These are phyloP conservation scores for Fistulinella prunicolor DNA, from an alignment of 768 basidiomycete genomes.

Conservation along the genomic window DNA sequence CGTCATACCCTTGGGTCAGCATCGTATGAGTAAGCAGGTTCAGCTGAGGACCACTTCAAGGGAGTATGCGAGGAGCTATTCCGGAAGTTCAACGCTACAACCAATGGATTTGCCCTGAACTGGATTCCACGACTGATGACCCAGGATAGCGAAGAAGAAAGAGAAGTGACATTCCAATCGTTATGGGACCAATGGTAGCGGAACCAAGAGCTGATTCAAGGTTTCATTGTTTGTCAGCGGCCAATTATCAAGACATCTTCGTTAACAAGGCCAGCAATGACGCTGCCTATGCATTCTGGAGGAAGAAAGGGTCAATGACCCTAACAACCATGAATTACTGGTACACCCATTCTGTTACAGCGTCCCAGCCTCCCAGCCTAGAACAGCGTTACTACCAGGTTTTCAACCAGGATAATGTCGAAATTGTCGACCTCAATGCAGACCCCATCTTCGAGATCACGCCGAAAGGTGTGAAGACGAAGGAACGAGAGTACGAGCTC, in stretches of 20 bases:
- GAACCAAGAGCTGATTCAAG: background rate
- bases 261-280: background rate
- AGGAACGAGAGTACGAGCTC: slow-evolving; percentile 3
- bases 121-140: slow-evolving; percentile 7
- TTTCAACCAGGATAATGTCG: slow-evolving; percentile 11
- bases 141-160: slow-evolving; percentile 10
- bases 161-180: slow-evolving; percentile 1
- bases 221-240: background rate
- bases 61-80: slow-evolving; percentile 7
- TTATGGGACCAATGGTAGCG: slow-evolving; percentile 4
- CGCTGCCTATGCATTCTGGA: slow-evolving; percentile 11
- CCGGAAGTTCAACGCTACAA: slow-evolving; percentile 3
- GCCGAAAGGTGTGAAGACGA: slow-evolving; percentile 7
- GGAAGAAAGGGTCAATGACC: slow-evolving; percentile 5
- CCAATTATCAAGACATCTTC: slow-evolving; percentile 9
- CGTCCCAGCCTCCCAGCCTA: background rate
- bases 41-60: slow-evolving; percentile 15
- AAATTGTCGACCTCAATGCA: slow-evolving; percentile 9
- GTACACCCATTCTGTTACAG: slow-evolving; percentile 12
- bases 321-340: background rate
- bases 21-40: slow-evolving; percentile 3
- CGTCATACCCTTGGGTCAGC: slow-evolving; percentile 10
- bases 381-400: slow-evolving; percentile 11
- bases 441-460: slow-evolving; percentile 11
- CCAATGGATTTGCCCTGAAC: background rate